Conservation (phyloP, 2,329 filamentous ascomycete genomes). For the Monilinia polystroma region DNA sequence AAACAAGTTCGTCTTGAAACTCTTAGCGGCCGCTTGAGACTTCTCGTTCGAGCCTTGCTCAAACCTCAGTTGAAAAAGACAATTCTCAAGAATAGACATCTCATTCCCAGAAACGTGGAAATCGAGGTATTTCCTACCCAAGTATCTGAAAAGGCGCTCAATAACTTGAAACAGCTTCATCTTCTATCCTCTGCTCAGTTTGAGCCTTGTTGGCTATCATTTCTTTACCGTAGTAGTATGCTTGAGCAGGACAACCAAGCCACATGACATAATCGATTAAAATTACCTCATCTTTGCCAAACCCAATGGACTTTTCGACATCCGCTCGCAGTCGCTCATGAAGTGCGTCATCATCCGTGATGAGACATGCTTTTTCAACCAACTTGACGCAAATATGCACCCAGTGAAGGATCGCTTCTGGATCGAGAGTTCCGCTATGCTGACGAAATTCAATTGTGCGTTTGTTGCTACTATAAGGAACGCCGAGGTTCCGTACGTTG, state of each 20-base stretch:
- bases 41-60: no score
- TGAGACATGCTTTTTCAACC: conserved; percentile 14
- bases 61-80: no score
- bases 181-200: neutral
- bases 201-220: neutral
- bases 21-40: no score
- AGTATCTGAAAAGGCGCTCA: no score
- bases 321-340: neutral
- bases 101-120: no score
- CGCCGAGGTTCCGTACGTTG: neutral
- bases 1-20: no score
- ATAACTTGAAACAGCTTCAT: no score
- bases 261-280: conserved; percentile 1
- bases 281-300: neutral
- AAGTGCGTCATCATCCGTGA: neutral
- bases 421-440: conserved; percentile 32
- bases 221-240: neutral
- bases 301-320: neutral
- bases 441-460: conserved; percentile 36
- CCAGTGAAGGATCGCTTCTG: conserved; percentile 29
- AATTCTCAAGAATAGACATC: no score
- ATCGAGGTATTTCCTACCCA: no score
- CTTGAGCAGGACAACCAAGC: conserved; percentile 11
- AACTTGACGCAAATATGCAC: conserved; percentile 25
- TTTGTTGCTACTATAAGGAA: neutral